phyloP scores from a whole-genome alignment of 1,139 yeast genomes.

The Diutina catenulata region DNA sequence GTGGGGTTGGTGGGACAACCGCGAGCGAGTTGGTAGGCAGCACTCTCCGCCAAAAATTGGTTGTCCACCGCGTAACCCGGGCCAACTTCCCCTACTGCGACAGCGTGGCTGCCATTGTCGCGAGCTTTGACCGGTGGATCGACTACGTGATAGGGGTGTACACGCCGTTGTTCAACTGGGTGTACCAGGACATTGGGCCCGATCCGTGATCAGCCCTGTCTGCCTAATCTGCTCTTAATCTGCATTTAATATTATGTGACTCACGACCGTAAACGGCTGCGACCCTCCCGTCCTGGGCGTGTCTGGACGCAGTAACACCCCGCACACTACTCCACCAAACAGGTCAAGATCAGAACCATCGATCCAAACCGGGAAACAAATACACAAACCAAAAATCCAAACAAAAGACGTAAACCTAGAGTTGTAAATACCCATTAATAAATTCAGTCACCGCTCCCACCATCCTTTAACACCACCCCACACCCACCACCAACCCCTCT shows the following conservation, averaged over 20 bases:
- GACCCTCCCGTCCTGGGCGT: neutral
- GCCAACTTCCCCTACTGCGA: neutral
- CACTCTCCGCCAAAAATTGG: neutral
- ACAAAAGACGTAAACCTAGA: too few relatives aligned
- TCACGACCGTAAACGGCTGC: neutral
- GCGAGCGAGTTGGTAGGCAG: neutral
- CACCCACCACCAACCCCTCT: too few relatives aligned
- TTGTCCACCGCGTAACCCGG: neutral
- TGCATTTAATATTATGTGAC: too few relatives aligned
- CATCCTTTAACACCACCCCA: too few relatives aligned
- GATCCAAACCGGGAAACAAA: constrained; percentile 6
- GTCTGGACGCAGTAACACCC: neutral
- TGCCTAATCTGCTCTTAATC: too few relatives aligned
- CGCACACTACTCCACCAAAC: neutral
- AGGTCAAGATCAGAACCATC: neutral
- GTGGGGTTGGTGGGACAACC: too few relatives aligned
- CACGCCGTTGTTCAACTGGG: constrained; percentile 22
- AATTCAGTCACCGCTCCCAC: too few relatives aligned
- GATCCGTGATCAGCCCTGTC: too few relatives aligned
- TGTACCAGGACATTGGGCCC: constrained; percentile 18
- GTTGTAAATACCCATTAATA: too few relatives aligned
- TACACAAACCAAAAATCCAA: too few relatives aligned
- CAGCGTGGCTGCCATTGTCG: neutral
- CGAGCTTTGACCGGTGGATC: constrained; percentile 6
- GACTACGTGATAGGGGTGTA: constrained; percentile 15